These are phyloP conservation scores for Pontederia crassipes DNA, from an alignment of 176 grass and related monocot species.

Conservation along the genomic window DNA sequence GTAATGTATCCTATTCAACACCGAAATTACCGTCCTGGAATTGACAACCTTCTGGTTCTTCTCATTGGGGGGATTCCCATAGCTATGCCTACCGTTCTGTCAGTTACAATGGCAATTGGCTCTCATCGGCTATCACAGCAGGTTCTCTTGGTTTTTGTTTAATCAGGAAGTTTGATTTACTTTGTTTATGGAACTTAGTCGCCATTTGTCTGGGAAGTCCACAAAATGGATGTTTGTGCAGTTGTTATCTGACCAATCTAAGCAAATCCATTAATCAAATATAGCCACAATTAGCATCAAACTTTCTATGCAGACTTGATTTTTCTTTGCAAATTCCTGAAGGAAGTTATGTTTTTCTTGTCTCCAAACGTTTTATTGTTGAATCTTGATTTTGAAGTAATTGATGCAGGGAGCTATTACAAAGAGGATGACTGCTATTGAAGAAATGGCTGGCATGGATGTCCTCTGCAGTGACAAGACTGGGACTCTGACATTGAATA, in stretches of 20 bases:
- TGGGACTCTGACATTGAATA: slow-evolving; percentile 81
- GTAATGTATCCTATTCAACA: slow-evolving; percentile 81
- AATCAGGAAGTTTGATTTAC: not conserved
- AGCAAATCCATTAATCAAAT: no score
- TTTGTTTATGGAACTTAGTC: not conserved
- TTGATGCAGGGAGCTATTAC: slow-evolving; percentile 73
- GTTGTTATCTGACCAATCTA: no score
- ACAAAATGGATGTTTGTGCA: no score
- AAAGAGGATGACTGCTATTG: slow-evolving; percentile 95
- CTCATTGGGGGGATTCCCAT: slow-evolving; percentile 91
- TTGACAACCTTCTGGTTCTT: slow-evolving; percentile 87
- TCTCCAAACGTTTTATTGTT: slow-evolving; percentile 9
- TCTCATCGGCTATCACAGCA: slow-evolving; percentile 75
- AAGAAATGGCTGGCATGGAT: slow-evolving; percentile 97
- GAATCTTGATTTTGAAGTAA: slow-evolving; percentile 10
- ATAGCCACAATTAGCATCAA: no score
- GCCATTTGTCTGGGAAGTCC: no score
- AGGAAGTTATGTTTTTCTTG: no score
- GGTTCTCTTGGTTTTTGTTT: slow-evolving; percentile 20
- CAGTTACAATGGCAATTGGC: slow-evolving; percentile 92
- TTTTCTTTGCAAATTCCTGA: no score
- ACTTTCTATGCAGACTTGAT: no score
- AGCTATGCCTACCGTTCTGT: slow-evolving; percentile 90
- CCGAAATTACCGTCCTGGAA: slow-evolving; percentile 68
- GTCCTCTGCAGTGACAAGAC: slow-evolving; percentile 94